Percentiles rank a stretch among this genome's conserved stretches.
These are phyloP conservation scores for Neostapfia colusana DNA, from an alignment of 176 grass and related monocot species.

Conservation along the genomic window DNA sequence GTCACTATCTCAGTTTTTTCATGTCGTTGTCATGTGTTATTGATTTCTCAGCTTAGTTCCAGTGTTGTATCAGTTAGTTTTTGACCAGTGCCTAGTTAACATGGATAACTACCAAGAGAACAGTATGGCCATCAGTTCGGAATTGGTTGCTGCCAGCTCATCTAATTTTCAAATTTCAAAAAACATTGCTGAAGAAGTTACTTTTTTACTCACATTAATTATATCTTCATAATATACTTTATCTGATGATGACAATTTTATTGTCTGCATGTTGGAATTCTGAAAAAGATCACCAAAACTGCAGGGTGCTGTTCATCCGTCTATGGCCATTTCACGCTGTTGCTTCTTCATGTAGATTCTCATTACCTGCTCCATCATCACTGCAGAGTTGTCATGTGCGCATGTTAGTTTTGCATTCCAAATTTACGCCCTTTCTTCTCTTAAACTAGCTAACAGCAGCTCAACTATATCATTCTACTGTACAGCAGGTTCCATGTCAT, in stretches of 20 bases:
- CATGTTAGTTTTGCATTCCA: constrained; percentile 25
- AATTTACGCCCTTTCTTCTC: not conserved
- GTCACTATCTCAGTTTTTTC: not conserved
- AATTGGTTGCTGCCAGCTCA: not conserved
- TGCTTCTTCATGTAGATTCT: constrained; percentile 54
- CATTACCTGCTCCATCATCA: constrained; percentile 55
- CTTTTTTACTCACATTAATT: not conserved
- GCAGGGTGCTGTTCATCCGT: constrained; percentile 64
- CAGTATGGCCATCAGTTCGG: not conserved
- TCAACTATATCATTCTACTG: constrained; percentile 18
- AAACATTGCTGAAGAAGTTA: not conserved
- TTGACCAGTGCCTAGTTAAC: too few species aligned
- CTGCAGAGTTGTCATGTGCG: constrained; percentile 47
- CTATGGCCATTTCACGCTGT: constrained; percentile 69
- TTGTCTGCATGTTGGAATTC: constrained; percentile 3
- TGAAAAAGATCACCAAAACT: constrained; percentile 26
- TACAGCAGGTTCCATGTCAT: constrained; percentile 62
- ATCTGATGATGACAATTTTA: not conserved
- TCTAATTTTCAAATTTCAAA: not conserved
- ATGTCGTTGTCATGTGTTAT: not conserved
- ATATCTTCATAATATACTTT: not conserved
- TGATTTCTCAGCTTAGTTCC: not conserved
- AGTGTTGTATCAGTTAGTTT: not conserved
- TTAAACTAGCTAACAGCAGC: constrained; percentile 6
- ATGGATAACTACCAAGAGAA: too few species aligned